Evolutionary conservation across 352 stramenopile species (phyloP), one percentile per base, ranked within the genome.

Genomic region (Phytophthora pisi): DNA sequence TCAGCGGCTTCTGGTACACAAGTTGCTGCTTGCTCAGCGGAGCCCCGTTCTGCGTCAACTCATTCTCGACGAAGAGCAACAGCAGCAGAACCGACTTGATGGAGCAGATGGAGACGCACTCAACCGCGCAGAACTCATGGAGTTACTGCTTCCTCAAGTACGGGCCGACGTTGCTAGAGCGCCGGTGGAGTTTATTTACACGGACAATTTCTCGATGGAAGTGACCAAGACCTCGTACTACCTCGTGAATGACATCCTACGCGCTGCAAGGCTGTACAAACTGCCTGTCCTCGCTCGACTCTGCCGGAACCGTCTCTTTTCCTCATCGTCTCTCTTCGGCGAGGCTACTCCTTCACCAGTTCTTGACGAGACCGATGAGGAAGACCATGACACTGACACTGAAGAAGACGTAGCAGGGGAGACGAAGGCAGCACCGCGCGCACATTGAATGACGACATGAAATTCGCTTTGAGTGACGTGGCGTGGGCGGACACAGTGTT

Each of bases 151-250:
- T 3, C 72, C 82, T 5, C 64, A 74, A 36, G 62, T 92, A 7
- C 82, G 80, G 11, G 36, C 66, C 5, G 86, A 94, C 23, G 72
- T 92, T 6, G 83, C 80, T 7, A 72, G 64, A 11, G 49, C 86
- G 5, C 31, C 91, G 20, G 53, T 94, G 49, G 82, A 91, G 57
- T 94, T 82, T 64, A 74, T 92, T 40, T 92, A 94, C 76, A 92
- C 82, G 0, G 84, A 94, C 56, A 81, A 76, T 24, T 68, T 91
- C 18, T 81, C 79, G 1, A 42, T 74, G n/a, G 68, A 80, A 43
- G 57, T 89, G 3, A 74, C 75, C 28, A 66, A 64, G 13, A 64
- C 18, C 5, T 66, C 68, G 1, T 82, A 82, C 23, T 91, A 82
- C 34, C 66, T 94, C 8, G 46, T 86, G 2, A 77, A 79, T 9